Evolutionary conservation across 2,329 filamentous ascomycete genomes (phyloP), one percentile per base, ranked within the genome.

Genomic region (Botrytis fragariae): DNA sequence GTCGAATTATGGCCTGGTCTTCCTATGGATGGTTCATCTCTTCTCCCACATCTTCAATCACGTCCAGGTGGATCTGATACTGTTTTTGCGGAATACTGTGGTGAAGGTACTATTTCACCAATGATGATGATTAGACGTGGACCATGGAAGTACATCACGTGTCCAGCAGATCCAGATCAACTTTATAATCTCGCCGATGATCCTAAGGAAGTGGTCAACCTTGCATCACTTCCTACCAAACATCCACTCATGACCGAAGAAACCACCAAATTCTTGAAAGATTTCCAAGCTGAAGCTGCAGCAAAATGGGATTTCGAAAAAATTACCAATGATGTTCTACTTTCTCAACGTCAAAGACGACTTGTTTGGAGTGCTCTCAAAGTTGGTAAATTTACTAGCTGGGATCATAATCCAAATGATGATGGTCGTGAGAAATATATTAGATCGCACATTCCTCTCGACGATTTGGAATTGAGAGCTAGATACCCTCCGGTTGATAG

Each of bases 71-170:
- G 89, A 59, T 91, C 92, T 74, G 94, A 98, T 81, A 96, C 93
- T 18, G 94, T 96, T n/a, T 92, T 95, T 79, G 94, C 94, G 74
- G 95, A 98, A 84, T 98, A 98, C 84, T 97, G 95, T 80, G 95
- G 94, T 68, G 95, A 98, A 83, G 95, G 95, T 65, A 97, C 95
- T 1, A 87, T 97, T 72, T 91, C 92, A 7, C 95, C 95, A 1
- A 88, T 97, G 73, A 93, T 97, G 87, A 98, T 98, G 95, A 98
- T 98, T 80, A 91, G 93, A 73, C 91, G 94, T 72, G 93, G 93
- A 14, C 87, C 88, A 64, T 98, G 93, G 93, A 98, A 98, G 85
- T 97, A 94, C 82, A 90, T 96, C 76, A 94, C 89, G 76, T 97
- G 94, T 79, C 90, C 94, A 10, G 91, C 91, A 35, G 95, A 98